phyloP scores from a whole-genome alignment of 495 filamentous ascomycete genomes.

The Trichoderma parareesei region DNA sequence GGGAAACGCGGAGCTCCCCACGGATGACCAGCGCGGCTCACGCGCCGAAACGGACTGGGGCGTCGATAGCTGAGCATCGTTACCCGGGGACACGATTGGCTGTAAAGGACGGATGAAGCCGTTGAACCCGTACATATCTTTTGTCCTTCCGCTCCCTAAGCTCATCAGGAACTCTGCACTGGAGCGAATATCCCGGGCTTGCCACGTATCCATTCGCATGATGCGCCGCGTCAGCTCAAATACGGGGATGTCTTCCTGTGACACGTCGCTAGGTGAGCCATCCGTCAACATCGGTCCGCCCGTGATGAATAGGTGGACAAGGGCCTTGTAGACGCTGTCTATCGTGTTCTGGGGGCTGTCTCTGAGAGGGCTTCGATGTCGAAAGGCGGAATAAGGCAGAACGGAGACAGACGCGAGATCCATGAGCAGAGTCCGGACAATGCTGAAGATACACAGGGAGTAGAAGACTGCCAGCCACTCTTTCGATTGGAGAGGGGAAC shows the following conservation, averaged over 20 bases:
- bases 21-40: constrained; percentile 7
- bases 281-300: constrained; percentile 37
- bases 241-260: constrained; percentile 12
- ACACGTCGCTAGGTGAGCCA: constrained; percentile 19
- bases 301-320: constrained; percentile 35
- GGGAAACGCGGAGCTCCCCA: not conserved
- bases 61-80: not conserved
- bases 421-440: constrained; percentile 38
- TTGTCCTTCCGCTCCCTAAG: not conserved
- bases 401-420: constrained; percentile 26
- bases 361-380: constrained; percentile 23
- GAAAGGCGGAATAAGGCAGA: constrained; percentile 24
- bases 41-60: not conserved
- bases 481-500: constrained; percentile 28
- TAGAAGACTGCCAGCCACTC: constrained; percentile 40
- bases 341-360: constrained; percentile 28
- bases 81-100: not conserved
- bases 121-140: not conserved
- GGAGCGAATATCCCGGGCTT: constrained; percentile 31
- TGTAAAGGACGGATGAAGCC: constrained; percentile 6
- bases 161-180: constrained; percentile 26
- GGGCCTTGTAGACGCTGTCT: constrained; percentile 39
- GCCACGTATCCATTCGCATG: constrained; percentile 35
- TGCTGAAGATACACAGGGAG: constrained; percentile 42
- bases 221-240: constrained; percentile 24